A percentile compares a stretch with the other conserved stretches of the same genome.
phyloP scores from a whole-genome alignment of 75 land plant genomes.

The Pseudotsuga menziesii region DNA sequence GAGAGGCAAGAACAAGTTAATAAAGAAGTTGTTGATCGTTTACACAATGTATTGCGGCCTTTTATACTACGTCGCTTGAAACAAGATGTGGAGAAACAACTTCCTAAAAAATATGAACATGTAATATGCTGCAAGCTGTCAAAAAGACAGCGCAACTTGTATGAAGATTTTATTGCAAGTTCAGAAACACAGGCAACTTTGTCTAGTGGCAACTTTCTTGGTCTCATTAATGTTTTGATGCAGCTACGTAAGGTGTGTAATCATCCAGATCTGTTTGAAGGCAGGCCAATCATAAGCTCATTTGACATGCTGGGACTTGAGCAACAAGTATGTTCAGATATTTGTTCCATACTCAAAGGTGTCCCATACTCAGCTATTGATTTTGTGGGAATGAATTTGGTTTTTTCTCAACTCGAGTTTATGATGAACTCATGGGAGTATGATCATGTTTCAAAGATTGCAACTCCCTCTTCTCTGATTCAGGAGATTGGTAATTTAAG shows the following conservation, averaged over 20 bases:
- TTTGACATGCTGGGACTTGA: conserved; percentile 95
- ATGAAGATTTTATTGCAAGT: conserved; percentile 99
- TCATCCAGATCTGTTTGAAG: conserved; percentile 99
- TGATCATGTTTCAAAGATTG: conserved; percentile 47
- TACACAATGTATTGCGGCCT: conserved; percentile 99
- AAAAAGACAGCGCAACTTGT: conserved; percentile 86
- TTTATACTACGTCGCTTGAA: conserved; percentile 91
- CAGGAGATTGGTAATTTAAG: conserved; percentile 38
- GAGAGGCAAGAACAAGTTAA: conserved; percentile 97
- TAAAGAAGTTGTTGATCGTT: conserved; percentile 88
- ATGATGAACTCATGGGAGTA: conserved; percentile 81
- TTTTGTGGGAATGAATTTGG: conserved; percentile 43
- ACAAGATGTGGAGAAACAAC: conserved; percentile 99
- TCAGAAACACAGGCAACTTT: conserved; percentile 99
- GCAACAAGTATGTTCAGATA: conserved; percentile 59
- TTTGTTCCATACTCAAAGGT: conserved; percentile 46
- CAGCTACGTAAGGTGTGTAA: conserved; percentile 99
- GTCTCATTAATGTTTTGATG: conserved; percentile 95
- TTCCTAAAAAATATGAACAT: conserved; percentile 92
- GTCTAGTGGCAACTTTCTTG: conserved; percentile 89
- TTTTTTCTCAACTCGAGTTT: conserved; percentile 65
- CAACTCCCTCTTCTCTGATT: conserved; percentile 51
- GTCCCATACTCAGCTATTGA: conserved; percentile 49
- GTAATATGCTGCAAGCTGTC: conserved; percentile 91
- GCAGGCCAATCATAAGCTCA: conserved; percentile 94